Conservation (phyloP, 2,329 filamentous ascomycete genomes). For the Aspergillus piperis region DNA sequence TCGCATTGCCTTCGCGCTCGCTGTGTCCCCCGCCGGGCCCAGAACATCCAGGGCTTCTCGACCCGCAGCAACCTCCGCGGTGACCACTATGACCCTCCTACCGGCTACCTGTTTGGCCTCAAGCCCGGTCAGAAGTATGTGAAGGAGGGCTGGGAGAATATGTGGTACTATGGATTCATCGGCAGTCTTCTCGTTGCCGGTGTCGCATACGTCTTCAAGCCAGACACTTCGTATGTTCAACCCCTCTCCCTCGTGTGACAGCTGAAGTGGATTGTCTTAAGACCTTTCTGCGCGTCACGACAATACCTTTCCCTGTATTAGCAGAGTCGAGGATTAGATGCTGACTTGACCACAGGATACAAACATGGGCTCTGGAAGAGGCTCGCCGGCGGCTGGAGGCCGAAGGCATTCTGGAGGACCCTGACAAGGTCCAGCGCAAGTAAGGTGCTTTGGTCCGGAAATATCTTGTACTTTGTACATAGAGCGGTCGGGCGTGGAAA, state of each 20-base stretch:
- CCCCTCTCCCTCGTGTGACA: constrained; percentile 10
- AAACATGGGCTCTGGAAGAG: constrained; percentile 98
- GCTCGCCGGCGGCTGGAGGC: constrained; percentile 91
- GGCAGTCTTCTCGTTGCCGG: constrained; percentile 72
- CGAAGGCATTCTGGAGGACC: constrained; percentile 89
- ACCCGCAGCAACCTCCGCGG: constrained; percentile 51
- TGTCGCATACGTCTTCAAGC: constrained; percentile 91
- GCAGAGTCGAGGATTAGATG: neutral
- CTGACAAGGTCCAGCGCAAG: constrained; percentile 60
- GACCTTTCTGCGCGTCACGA: neutral
- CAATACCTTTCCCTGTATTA: neutral
- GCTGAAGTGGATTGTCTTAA: neutral
- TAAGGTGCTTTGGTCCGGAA: constrained; percentile 27
- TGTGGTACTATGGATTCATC: constrained; percentile 83
- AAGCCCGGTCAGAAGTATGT: constrained; percentile 94
- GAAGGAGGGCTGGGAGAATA: constrained; percentile 93
- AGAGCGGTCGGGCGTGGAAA: constrained; percentile 37
- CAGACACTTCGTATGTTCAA: constrained; percentile 88
- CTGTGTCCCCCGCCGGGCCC: constrained; percentile 39
- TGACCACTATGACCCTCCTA: constrained; percentile 83
- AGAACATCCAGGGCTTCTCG: constrained; percentile 43
- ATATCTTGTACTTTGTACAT: constrained; percentile 46
- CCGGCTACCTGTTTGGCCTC: constrained; percentile 89
- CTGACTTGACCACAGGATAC: constrained; percentile 68
- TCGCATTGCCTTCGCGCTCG: constrained; percentile 44